Conservation (phyloP, 805 yeast species). For the Candida coquimbonensis region DNA sequence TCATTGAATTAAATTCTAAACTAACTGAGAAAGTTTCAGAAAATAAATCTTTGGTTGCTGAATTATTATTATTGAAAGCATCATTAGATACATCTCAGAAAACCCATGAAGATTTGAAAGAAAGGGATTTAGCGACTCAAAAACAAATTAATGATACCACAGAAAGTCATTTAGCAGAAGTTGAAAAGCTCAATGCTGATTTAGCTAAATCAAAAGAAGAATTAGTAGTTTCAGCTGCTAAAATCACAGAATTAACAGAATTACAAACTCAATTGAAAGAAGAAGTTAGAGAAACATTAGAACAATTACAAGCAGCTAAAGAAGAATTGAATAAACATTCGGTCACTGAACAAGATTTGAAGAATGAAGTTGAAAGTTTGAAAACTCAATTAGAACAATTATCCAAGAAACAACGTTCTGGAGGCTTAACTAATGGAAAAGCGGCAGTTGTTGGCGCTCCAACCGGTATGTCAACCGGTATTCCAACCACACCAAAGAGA, state of each 20-base stretch:
- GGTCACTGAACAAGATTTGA: slow-evolving; percentile 55
- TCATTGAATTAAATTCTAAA: slow-evolving; percentile 88
- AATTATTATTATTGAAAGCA: slow-evolving; percentile 45
- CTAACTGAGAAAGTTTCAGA: slow-evolving; percentile 75
- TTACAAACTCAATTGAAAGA: slow-evolving; percentile 57
- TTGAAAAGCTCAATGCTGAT: slow-evolving; percentile 47
- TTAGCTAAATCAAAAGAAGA: slow-evolving; percentile 48
- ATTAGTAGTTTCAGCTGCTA: slow-evolving; percentile 48
- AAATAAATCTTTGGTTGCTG: slow-evolving; percentile 61
- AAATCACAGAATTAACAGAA: slow-evolving; percentile 51
- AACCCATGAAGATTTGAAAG: slow-evolving; percentile 46
- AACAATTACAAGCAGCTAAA: slow-evolving; percentile 55
- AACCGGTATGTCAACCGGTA: slow-evolving; percentile 1
- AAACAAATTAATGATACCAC: slow-evolving; percentile 38
- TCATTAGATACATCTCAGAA: slow-evolving; percentile 47
- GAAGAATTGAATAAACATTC: slow-evolving; percentile 51
- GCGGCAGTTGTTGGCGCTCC: slow-evolving; percentile 25
- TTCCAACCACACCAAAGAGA: slow-evolving; percentile 23
- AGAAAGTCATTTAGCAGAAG: slow-evolving; percentile 40
- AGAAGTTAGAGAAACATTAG: slow-evolving; percentile 55
- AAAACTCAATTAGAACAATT: slow-evolving; percentile 26
- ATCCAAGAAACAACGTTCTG: slow-evolving; percentile 22
- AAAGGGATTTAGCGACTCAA: slow-evolving; percentile 48
- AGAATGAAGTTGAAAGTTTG: slow-evolving; percentile 40
- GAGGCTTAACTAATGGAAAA: slow-evolving; percentile 14